Percentiles rank a stretch among this genome's conserved stretches.
Evolutionary conservation across 257 asterid species (phyloP).

Genomic region (Plantago elongata): DNA sequence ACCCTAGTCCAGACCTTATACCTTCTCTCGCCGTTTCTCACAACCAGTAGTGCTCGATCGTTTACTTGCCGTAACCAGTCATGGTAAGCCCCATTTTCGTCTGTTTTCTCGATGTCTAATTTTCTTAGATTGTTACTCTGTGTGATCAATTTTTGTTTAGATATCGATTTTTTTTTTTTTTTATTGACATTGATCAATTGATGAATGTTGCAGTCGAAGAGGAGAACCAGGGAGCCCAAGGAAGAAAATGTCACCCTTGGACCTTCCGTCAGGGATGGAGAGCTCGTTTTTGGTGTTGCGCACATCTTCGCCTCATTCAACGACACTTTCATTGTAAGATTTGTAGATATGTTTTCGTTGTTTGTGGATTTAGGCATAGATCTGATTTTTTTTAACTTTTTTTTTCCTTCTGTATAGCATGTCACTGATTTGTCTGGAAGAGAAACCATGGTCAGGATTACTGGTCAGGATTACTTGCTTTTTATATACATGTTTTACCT

Average conservation of each 20-base stretch:
- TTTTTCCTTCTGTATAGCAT: slow-evolving; percentile 38
- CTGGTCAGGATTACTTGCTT: slow-evolving; percentile 32
- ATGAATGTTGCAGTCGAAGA: slow-evolving; percentile 43
- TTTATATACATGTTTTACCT: too few species aligned
- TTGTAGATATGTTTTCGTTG: background rate
- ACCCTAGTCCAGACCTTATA: too few species aligned
- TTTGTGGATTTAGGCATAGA: background rate
- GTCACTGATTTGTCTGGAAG: slow-evolving; percentile 85
- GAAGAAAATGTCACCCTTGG: slow-evolving; percentile 82
- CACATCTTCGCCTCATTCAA: slow-evolving; percentile 78
- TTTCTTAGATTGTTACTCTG: too few species aligned
- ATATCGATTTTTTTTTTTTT: too few species aligned
- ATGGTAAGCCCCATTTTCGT: too few species aligned
- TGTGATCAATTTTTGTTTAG: too few species aligned
- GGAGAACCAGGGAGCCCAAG: slow-evolving; percentile 80
- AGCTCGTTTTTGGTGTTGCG: slow-evolving; percentile 66
- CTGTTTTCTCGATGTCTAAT: too few species aligned
- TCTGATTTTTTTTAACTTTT: background rate
- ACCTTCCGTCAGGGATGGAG: slow-evolving; percentile 79
- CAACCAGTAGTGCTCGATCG: too few species aligned
- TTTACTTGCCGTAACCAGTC: too few species aligned
- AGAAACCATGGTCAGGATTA: slow-evolving; percentile 79
- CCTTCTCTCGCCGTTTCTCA: too few species aligned
- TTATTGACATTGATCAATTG: too few species aligned
- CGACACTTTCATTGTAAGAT: slow-evolving; percentile 71